These are phyloP conservation scores for Daedaleopsis sinensis DNA, from an alignment of 768 basidiomycete genomes.

Conservation along the genomic window DNA sequence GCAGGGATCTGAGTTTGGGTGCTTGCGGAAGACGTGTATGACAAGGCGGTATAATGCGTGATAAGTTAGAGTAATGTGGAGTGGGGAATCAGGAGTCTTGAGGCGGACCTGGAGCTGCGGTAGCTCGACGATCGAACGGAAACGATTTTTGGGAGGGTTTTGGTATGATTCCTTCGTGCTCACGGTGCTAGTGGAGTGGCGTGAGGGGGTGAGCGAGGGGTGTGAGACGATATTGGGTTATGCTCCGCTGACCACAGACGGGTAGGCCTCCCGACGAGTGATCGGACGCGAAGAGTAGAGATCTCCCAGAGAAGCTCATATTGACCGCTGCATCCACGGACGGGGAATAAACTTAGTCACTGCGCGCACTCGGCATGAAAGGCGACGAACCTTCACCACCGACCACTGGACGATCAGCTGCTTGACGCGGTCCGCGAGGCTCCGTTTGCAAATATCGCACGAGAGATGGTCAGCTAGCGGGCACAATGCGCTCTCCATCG, in stretches of 20 bases:
- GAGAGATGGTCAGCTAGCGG: slow-evolving; percentile 70
- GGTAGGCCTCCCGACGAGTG: neutral
- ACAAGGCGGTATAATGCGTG: neutral
- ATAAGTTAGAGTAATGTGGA: neutral
- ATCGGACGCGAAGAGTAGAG: neutral
- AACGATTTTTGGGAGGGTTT: no score
- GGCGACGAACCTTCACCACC: slow-evolving; percentile 62
- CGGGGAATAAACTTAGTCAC: neutral
- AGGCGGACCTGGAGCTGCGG: no score
- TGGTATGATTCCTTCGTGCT: no score
- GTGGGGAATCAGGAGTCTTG: no score
- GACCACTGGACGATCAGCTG: slow-evolving; percentile 77
- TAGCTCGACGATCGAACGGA: no score
- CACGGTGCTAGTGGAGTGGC: neutral
- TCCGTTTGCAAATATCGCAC: slow-evolving; percentile 68
- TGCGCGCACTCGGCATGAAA: neutral
- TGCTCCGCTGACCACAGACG: neutral
- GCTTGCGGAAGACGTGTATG: neutral
- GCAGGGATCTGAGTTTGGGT: no score
- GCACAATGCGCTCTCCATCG: slow-evolving; percentile 72
- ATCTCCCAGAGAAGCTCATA: neutral
- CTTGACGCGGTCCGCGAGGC: slow-evolving; percentile 67
- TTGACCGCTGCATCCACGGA: neutral
- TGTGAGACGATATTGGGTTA: neutral
- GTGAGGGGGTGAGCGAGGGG: neutral